Conservation (phyloP, 371 early-diverging fungal genomes). For the Mortierella sp. region DNA sequence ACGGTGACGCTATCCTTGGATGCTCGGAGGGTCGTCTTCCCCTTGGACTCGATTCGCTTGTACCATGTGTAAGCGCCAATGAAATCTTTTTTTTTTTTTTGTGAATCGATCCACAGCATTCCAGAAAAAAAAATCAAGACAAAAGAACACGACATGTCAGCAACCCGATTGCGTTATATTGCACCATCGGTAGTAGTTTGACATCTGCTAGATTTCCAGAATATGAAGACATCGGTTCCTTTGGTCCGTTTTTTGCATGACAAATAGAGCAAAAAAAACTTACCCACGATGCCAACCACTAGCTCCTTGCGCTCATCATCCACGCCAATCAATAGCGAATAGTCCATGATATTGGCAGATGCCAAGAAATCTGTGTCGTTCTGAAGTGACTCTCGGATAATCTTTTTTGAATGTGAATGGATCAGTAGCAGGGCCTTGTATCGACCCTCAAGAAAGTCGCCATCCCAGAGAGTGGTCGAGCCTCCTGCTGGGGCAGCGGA, state of each 20-base stretch:
- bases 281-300: constrained; percentile 89
- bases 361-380: constrained; percentile 90
- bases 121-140: neutral
- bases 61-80: constrained; percentile 96
- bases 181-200: neutral
- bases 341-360: constrained; percentile 93
- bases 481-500: constrained; percentile 31
- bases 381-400: constrained; percentile 77
- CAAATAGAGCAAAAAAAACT: no score
- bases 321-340: constrained; percentile 90
- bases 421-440: constrained; percentile 56
- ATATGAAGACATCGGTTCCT: no score
- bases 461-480: constrained; percentile 72
- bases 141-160: neutral
- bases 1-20: constrained; percentile 86
- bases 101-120: neutral
- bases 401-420: constrained; percentile 80
- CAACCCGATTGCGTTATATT: neutral
- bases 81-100: constrained; percentile 71
- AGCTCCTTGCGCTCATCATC: constrained; percentile 82
- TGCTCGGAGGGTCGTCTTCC: constrained; percentile 84
- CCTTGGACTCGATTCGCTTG: constrained; percentile 91
- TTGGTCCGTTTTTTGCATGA: no score
- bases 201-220: no score
- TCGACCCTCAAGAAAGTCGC: constrained; percentile 72